A percentile compares a stretch with the other conserved stretches of the same genome.
These are phyloP conservation scores for Auricularia heimuer DNA, from an alignment of 768 basidiomycete species.

Conservation along the genomic window DNA sequence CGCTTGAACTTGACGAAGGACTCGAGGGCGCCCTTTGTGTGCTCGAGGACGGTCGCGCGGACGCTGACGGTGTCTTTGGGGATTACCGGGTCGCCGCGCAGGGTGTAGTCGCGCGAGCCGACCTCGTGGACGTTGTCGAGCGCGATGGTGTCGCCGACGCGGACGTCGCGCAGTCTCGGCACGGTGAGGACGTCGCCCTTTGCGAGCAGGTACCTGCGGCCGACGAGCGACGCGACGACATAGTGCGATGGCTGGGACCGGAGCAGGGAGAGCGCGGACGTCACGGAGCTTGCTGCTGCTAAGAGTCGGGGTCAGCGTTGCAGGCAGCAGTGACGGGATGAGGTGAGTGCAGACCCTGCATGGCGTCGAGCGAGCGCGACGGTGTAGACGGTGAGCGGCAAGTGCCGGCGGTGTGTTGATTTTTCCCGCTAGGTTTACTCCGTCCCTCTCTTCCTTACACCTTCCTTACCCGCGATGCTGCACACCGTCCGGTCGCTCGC, in stretches of 20 bases:
- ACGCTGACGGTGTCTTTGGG: slow-evolving; percentile 59
- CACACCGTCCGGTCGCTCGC: slow-evolving; percentile 4
- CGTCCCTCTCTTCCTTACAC: background rate
- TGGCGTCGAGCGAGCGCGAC: background rate
- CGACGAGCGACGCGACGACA: slow-evolving; percentile 78
- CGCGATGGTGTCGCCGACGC: slow-evolving; percentile 74
- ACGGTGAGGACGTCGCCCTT: slow-evolving; percentile 90
- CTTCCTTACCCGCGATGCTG: slow-evolving; percentile 1
- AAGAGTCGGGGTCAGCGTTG: background rate
- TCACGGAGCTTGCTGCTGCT: slow-evolving; percentile 7
- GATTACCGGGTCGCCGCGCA: slow-evolving; percentile 69
- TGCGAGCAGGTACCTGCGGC: slow-evolving; percentile 81
- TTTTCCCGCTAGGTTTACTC: background rate
- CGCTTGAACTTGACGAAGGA: slow-evolving; percentile 92
- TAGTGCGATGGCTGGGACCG: slow-evolving; percentile 90
- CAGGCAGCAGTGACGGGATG: background rate
- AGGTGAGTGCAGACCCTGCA: background rate
- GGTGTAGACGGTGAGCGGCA: background rate
- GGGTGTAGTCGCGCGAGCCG: slow-evolving; percentile 89
- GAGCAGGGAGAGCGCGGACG: slow-evolving; percentile 67
- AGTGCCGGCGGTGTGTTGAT: background rate
- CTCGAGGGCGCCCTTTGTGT: slow-evolving; percentile 92
- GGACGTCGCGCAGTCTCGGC: slow-evolving; percentile 75
- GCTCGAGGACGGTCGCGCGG: slow-evolving; percentile 89
- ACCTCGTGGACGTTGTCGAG: slow-evolving; percentile 88